A percentile compares a stretch with the other conserved stretches of the same genome.
Conservation (phyloP, 2,329 filamentous ascomycete species). For the Neoarthrinium moseri region DNA sequence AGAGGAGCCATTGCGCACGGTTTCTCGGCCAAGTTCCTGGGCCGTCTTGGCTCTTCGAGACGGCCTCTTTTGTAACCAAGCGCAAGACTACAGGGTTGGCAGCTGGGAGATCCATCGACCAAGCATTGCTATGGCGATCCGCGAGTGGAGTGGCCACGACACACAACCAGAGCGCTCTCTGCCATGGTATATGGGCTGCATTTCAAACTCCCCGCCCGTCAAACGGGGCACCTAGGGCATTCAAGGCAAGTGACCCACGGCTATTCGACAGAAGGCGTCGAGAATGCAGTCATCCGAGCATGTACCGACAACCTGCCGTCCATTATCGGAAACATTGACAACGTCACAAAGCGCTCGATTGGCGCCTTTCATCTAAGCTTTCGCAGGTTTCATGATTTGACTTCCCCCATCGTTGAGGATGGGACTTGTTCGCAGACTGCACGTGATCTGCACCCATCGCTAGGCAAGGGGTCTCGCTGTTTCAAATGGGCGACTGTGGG, state of each 20-base stretch:
- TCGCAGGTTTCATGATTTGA: conserved; percentile 4
- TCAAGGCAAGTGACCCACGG: not conserved
- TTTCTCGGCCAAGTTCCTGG: too few relatives aligned
- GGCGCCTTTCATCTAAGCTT: conserved; percentile 1
- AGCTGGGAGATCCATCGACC: too few relatives aligned
- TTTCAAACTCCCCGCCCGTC: too few relatives aligned
- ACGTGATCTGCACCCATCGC: conserved; percentile 19
- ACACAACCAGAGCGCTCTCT: too few relatives aligned
- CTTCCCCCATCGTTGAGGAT: not conserved
- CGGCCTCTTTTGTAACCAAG: too few relatives aligned
- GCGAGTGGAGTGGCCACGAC: too few relatives aligned
- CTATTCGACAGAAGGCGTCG: conserved; percentile 2
- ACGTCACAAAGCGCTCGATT: not conserved
- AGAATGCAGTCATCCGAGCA: not conserved
- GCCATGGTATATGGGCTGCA: too few relatives aligned
- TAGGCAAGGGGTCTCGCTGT: conserved; percentile 17
- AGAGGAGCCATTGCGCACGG: too few relatives aligned
- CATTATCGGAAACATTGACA: conserved; percentile 8
- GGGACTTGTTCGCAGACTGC: not conserved
- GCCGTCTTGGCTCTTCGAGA: too few relatives aligned
- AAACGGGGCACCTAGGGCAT: not conserved
- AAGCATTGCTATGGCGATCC: too few relatives aligned
- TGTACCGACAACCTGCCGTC: conserved; percentile 5
- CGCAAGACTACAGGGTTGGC: too few relatives aligned
- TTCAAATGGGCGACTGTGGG: conserved; percentile 20